Evolutionary conservation across 805 yeast species (phyloP).

Genomic region (Sporopachydermia lactativora): DNA sequence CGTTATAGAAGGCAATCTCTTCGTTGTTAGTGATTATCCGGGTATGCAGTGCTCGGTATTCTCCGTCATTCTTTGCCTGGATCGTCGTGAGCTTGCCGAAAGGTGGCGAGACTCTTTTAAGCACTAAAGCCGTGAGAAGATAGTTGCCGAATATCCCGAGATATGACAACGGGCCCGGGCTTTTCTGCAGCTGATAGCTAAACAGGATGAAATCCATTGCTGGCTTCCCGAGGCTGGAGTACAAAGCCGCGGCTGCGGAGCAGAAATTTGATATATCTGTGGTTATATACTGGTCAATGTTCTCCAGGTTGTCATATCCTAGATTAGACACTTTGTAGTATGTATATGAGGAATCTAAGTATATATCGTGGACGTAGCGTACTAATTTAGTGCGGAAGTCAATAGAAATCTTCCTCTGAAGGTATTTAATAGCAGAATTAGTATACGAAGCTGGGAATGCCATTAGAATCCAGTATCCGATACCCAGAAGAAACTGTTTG

Average conservation of each 20-base stretch:
- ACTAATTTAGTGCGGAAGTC: conserved; percentile 76
- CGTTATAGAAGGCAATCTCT: conserved; percentile 90
- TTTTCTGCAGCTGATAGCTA: conserved; percentile 69
- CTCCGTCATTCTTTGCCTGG: conserved; percentile 74
- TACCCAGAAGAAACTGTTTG: conserved; percentile 56
- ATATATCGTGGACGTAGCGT: conserved; percentile 82
- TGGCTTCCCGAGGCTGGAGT: conserved; percentile 87
- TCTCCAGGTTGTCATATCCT: conserved; percentile 32
- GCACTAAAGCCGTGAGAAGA: conserved; percentile 59
- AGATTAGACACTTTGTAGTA: conserved; percentile 67
- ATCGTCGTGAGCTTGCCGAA: conserved; percentile 65
- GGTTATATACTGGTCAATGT: conserved; percentile 78
- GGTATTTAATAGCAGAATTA: conserved; percentile 74
- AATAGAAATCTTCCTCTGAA: conserved; percentile 62
- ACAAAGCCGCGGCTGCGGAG: conserved; percentile 67
- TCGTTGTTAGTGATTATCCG: conserved; percentile 81
- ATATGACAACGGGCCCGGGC: conserved; percentile 78
- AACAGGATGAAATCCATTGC: conserved; percentile 75
- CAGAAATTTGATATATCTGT: conserved; percentile 74
- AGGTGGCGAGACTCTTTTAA: conserved; percentile 68
- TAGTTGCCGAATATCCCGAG: conserved; percentile 72
- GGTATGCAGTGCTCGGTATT: conserved; percentile 74
- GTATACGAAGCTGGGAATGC: conserved; percentile 92
- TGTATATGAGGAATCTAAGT: conserved; percentile 65
- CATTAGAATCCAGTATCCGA: conserved; percentile 75